Base-by-base conservation (phyloP, 1,284 basidiomycete genomes). In the Dichomitus squalens region DNA sequence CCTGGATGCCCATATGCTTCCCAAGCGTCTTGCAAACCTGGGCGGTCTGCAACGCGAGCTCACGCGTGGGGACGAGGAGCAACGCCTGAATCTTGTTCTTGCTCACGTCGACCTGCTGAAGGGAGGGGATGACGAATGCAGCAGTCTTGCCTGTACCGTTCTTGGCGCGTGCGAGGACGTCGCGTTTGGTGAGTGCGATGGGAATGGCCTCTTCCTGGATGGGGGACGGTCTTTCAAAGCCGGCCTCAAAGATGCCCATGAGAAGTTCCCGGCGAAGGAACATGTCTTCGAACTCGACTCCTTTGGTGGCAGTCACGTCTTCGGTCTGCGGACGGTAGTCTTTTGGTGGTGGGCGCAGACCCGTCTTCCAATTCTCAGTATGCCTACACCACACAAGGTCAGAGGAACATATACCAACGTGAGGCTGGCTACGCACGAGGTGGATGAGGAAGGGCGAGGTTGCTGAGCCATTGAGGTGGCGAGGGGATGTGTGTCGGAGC, bases 201-300 rank as follows among this genome's bases (percentile, higher is more conserved):
- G 93, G 93, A 66, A 96, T 95, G 54, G 93, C 90, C 79, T 98
- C 95, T 85, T 99, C 97, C 81, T 99, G 96, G 73, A 99, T 98
- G 51, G 96, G 97, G 25, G 93, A 96, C 21, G 97, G 96, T 66
- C 84, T 87, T 76, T 99, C 97, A 73, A 98, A 99, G 55, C 95
- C 95, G 64, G 95, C 95, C 79, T 96, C 94, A 70, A 95, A 97
- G 71, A 97, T 96, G 59, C 87, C 87, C 87, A 89, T 89, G 61
- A 89, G 76, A n/a, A 88, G 76, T 66, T 87, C 86, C 52, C 85
- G 78, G 64, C 82, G 82, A 62, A 87, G 74, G 55, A 76, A 81
- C 75, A 86, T 84, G 69, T 87, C 84, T 67, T 98, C 95, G 68
- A 96, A 98, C 72, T 96, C 93, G 67, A 87, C 82, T 58, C 95